Evolutionary conservation across 2,329 filamentous ascomycete genomes (phyloP), one percentile per base, ranked within the genome.

Genomic region (Rhynchosporium agropyri): DNA sequence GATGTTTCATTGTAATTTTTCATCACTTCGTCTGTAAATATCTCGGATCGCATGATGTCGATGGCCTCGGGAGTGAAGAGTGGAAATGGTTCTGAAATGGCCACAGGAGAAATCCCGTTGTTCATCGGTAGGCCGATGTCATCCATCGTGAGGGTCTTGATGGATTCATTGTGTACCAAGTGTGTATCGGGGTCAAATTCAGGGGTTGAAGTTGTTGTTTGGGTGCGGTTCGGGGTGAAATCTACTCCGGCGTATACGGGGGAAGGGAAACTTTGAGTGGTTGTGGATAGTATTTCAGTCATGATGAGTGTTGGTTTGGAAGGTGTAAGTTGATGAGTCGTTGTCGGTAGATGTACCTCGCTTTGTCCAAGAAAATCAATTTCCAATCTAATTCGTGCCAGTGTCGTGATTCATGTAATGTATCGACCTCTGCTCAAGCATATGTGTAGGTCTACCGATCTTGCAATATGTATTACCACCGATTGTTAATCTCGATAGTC

Each of bases 1-100:
- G 28, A 43, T 45, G 42, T 15, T 13, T 12, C 46, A 40, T 40
- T 57, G 28, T 45, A 33, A 9, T 45, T 57, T 3, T 45, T 42
- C 54, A 43, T 42, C 13, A 57, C 40, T 40, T 57, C 54, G 36
- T 57, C 54, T 4, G 54, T 57, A 15, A 57, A 45, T 0, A 57
- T 26, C 54, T 57, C 54, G 4, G 38, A 20, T 42, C 54, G 45
- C 54, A 57, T 57, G 6, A 43, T 57, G 9, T 45, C 54, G 10
- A 57, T 45, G 0, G 54, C 54, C 28, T 42, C 54, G 8, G 54
- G 9, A n/a, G 54, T 43, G 28, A 57, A 57, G 4, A 57, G 13
- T 33, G 54, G 40, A n/a, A 57, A 57, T 8, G 28, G 28, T 9
- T 45, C 54, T 33, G 54, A 57, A 2, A 57, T 40, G 12, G 40